Evolutionary conservation across 495 filamentous ascomycete genomes (phyloP), one percentile per base, ranked within the genome.

Genomic region (Xylaria scruposa): DNA sequence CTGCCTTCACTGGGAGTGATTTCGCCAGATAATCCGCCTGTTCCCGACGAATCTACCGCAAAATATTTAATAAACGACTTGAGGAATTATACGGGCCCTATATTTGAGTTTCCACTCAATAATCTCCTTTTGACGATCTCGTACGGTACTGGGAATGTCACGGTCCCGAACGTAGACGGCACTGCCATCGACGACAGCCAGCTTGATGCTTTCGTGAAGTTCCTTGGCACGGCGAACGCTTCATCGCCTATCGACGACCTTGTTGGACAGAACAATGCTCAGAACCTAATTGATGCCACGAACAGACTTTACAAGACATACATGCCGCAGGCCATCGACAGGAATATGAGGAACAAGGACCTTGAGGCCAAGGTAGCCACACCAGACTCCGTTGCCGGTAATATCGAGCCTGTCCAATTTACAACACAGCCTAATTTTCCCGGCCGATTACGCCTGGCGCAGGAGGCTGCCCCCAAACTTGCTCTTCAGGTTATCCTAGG

Each of bases 31-130:
- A 12, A 15, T 9, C 64, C 64, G 0, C 64, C 64, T 19, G 26
- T 17, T 29, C 26, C 64, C 19, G 64, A 67, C 36, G 64, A 67
- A 17, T 38, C 46, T 8, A 67, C 64, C 1, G 64, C 64, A 7
- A 17, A 29, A 29, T 54, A 53, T 10, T 47, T 67, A 47, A 42
- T 54, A 31, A 67, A 53, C 19, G 0, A 67, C 0, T n/a, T 67
- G 12, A 26, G 31, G 19, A 67, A 56, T 42, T 67, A 67, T 15
- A 67, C 29, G 8, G 64, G 64, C 4, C 47, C 12, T 13, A 67
- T 67, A 19, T 67, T 67, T 7, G 64, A 67, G 46, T 67, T 67
- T 29, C 64, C 64, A 19, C 64, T 67, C 29, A 67, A 67, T 12
- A 67, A 54, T 29, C 36, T 67, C 26, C 31, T 67, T 47, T 47